Percentiles rank a stretch among this genome's conserved stretches.
These are phyloP conservation scores for Alternaria novae-zelandiae DNA, from an alignment of 2,329 filamentous ascomycete species.

Conservation along the genomic window DNA sequence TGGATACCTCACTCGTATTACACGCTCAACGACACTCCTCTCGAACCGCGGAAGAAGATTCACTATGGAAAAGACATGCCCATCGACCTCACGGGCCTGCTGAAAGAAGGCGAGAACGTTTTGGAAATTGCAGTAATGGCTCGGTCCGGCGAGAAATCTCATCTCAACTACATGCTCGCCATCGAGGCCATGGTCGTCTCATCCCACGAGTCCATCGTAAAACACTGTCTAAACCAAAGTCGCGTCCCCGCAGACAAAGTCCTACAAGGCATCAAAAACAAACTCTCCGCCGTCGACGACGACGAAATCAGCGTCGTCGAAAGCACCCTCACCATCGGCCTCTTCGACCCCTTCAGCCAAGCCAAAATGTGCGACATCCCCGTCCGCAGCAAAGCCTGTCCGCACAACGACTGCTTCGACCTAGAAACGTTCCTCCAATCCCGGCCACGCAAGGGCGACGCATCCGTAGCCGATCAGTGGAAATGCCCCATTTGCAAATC, in stretches of 20 bases:
- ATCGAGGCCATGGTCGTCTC: conserved; percentile 72
- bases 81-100: conserved; percentile 70
- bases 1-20: conserved; percentile 77
- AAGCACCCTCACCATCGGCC: conserved; percentile 50
- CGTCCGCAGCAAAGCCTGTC: conserved; percentile 72
- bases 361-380: conserved; percentile 69
- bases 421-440: conserved; percentile 76
- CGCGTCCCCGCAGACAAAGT: conserved; percentile 58
- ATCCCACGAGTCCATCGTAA: conserved; percentile 48
- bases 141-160: conserved; percentile 39
- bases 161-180: conserved; percentile 65
- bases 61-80: conserved; percentile 79
- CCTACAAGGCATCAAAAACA: conserved; percentile 62
- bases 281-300: conserved; percentile 66
- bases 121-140: conserved; percentile 58
- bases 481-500: conserved; percentile 81
- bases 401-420: conserved; percentile 89
- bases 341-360: conserved; percentile 56
- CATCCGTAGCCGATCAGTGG: conserved; percentile 71
- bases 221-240: conserved; percentile 23
- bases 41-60: conserved; percentile 69
- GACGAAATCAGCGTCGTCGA: conserved; percentile 54
- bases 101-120: conserved; percentile 67
- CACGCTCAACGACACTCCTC: conserved; percentile 64
- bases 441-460: conserved; percentile 28